These are phyloP conservation scores for Cubamyces sp. DNA, from an alignment of 768 basidiomycete genomes.

Conservation along the genomic window DNA sequence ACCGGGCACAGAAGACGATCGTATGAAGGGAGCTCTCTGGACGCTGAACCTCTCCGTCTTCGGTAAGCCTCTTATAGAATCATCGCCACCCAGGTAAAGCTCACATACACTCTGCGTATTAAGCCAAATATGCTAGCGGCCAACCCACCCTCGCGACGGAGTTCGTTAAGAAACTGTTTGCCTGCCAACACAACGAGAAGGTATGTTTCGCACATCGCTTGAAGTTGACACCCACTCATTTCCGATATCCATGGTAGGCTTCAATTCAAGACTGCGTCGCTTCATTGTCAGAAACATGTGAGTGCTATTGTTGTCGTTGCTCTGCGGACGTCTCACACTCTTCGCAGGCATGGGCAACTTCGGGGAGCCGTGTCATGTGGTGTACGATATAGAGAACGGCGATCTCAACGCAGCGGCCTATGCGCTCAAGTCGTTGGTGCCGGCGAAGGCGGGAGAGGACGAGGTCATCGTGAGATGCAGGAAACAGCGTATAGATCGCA, in stretches of 20 bases:
- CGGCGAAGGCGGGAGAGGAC: slow-evolving; percentile 36
- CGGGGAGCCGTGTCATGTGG: slow-evolving; percentile 60
- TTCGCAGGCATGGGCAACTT: slow-evolving; percentile 61
- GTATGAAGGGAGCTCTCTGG: slow-evolving; percentile 93
- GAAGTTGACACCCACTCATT: too few species aligned
- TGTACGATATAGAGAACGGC: slow-evolving; percentile 55
- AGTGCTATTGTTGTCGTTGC: slow-evolving; percentile 25
- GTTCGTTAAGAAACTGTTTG: slow-evolving; percentile 65
- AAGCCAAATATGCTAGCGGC: slow-evolving; percentile 47
- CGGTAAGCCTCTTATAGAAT: slow-evolving; percentile 38
- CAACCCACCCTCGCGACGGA: slow-evolving; percentile 67
- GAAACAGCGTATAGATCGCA: slow-evolving; percentile 51
- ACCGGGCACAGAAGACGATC: slow-evolving; percentile 79
- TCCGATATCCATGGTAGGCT: slow-evolving; percentile 44
- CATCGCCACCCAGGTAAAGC: not conserved
- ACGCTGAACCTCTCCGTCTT: slow-evolving; percentile 68
- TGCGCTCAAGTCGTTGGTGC: slow-evolving; percentile 43
- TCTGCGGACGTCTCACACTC: not conserved
- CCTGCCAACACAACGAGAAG: slow-evolving; percentile 85
- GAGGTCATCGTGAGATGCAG: slow-evolving; percentile 45
- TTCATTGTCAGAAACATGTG: slow-evolving; percentile 66
- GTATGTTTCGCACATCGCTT: slow-evolving; percentile 35
- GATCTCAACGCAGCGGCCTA: slow-evolving; percentile 43
- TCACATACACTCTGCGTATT: not conserved
- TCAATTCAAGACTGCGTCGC: slow-evolving; percentile 77